Evolutionary conservation across 2,329 filamentous ascomycete genomes (phyloP).

Genomic region (Sphaceloma murrayae): DNA sequence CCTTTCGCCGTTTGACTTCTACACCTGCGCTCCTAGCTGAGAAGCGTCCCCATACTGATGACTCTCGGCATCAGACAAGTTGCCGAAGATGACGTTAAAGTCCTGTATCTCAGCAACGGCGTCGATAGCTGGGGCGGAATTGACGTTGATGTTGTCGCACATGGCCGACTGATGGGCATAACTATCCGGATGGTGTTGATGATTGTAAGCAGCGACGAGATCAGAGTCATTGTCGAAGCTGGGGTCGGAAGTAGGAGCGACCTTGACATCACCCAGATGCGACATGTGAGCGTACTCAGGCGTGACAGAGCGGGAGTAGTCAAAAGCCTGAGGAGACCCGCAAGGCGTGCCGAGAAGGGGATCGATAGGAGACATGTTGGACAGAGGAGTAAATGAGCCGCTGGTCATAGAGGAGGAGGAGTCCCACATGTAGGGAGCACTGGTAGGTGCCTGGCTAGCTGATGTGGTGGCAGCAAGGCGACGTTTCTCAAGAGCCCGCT

Average conservation of each 20-base stretch:
- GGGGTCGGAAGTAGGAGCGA: conserved; percentile 1
- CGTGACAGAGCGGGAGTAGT: conserved; percentile 3
- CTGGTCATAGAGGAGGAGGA: conserved; percentile 1
- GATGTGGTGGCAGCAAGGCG: background rate
- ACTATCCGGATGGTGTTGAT: background rate
- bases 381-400: background rate
- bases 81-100: conserved; percentile 8
- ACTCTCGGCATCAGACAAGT: too few relatives aligned
- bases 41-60: too few relatives aligned
- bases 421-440: background rate
- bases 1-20: too few relatives aligned
- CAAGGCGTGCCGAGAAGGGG: background rate
- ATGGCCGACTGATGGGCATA: background rate
- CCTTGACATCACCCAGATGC: background rate
- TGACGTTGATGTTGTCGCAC: conserved; percentile 8
- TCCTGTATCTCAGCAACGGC: background rate
- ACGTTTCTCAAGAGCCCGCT: conserved; percentile 13
- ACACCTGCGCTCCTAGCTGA: too few relatives aligned
- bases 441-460: background rate
- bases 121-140: background rate
- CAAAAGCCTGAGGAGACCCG: conserved; percentile 4
- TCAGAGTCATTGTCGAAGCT: background rate
- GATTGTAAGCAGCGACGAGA: background rate
- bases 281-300: background rate
- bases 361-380: background rate